Evolutionary conservation across 179 eudicot genomes (phyloP).

Genomic region (Patellifolia procumbens): DNA sequence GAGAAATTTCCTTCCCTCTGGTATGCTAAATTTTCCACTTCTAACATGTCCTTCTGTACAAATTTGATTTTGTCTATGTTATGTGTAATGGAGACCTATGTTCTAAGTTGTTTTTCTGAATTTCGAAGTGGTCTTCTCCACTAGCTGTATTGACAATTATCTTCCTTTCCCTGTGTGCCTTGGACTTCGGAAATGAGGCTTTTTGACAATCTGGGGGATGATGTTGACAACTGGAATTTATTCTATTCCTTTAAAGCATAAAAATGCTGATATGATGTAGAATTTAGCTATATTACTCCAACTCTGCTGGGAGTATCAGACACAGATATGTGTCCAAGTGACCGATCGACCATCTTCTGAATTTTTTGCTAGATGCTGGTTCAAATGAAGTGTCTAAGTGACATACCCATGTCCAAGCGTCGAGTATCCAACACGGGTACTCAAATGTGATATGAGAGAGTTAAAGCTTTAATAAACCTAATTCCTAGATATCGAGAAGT

Average conservation of each 20-base stretch:
- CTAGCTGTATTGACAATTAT: background rate
- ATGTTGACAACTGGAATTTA: no score
- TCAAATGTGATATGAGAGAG: no score
- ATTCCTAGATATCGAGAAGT: no score
- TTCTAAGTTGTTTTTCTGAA: background rate
- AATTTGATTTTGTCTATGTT: background rate
- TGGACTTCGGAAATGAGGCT: background rate
- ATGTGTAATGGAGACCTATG: background rate
- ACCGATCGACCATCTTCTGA: no score
- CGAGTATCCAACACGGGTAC: no score
- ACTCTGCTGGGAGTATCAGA: no score
- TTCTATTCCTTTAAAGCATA: background rate
- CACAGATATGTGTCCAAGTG: no score
- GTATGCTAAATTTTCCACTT: conserved; percentile 35
- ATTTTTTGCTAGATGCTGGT: no score
- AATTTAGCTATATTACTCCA: background rate
- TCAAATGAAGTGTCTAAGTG: no score
- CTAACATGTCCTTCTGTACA: conserved; percentile 11
- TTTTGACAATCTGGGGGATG: background rate
- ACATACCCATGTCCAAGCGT: no score
- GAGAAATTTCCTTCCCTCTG: conserved; percentile 93
- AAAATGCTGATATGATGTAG: background rate
- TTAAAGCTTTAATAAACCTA: no score
- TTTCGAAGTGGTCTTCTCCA: background rate
- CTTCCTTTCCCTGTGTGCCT: background rate